Evolutionary conservation across 257 asterid genomes (phyloP), one percentile per base, ranked within the genome.

Genomic region (Nicotiana noctiflora): DNA sequence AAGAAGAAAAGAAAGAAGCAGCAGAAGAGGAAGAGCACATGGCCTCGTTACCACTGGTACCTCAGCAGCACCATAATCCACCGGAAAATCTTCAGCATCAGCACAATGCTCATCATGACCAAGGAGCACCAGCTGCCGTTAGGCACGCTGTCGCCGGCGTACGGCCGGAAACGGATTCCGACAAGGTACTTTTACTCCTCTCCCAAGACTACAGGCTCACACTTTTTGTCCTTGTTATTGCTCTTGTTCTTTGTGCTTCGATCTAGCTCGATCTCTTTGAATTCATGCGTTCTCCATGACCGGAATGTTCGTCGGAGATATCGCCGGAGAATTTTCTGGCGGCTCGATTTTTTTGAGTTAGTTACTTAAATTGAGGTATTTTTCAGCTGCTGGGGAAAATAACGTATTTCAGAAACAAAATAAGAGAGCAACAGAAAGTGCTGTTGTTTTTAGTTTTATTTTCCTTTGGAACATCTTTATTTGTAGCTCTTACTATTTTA

Each of bases 41-140:
- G 94, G 97, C 97, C 68, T 91, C 92, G 91, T 85, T 91, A 92
- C 96, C 96, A 83, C 81, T 87, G 93, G 97, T 92, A 84, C 93
- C 96, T 84, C 89, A 86, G 84, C 94, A 84, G 83, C 88, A 88
- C 74, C 89, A 85, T 83, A 87, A 86, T 80, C 88, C 87, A 76
- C 92, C 91, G 81, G 82, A 88, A 84, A 83, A 84, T 86, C 76
- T 18, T 51, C 76, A 15, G 55, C 74, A 6, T 37, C 27, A 1
- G 9, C 75, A 34, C 9, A 51, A n/a, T 9, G 15, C 8, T 46
- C 34, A 37, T 37, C 31, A 84, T 80, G 90, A 92, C 85, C 93
- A 86, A 83, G 91, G 80, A 51, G 85, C 81, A 29, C 88, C 91
- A 12, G 88, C 92, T 83, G 90, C 92, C 81, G 81, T 84, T 80